phyloP scores from a whole-genome alignment of 306 rosid species.

The Lotus japonicus region DNA sequence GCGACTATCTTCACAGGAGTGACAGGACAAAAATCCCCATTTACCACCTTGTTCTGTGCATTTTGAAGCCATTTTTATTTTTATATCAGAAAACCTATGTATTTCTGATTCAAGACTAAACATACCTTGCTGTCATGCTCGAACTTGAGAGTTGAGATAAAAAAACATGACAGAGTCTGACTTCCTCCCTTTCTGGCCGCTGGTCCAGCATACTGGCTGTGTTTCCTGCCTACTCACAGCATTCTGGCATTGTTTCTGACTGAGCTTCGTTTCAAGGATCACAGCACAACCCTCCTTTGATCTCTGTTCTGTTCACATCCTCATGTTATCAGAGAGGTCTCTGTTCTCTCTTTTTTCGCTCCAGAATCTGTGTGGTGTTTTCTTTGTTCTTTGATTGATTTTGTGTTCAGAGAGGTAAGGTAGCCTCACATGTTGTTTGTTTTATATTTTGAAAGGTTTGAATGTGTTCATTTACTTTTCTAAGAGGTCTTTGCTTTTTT shows the following conservation, averaged over 20 bases:
- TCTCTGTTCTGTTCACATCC: not conserved
- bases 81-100: not conserved
- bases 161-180: not conserved
- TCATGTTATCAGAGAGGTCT: too few species aligned
- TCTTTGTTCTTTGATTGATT: too few species aligned
- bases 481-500: too few species aligned
- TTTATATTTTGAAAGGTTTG: too few species aligned
- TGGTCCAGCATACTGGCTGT: too few species aligned
- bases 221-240: not conserved
- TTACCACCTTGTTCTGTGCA: not conserved
- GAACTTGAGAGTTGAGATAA: not conserved
- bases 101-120: not conserved
- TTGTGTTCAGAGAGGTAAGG: too few species aligned
- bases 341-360: too few species aligned
- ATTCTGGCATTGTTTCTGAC: not conserved
- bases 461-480: too few species aligned
- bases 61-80: not conserved
- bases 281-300: not conserved
- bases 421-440: too few species aligned
- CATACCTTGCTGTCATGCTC: not conserved
- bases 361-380: too few species aligned
- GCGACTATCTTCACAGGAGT: not conserved
- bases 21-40: not conserved
- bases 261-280: not conserved
- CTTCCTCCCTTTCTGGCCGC: too few species aligned